These are phyloP conservation scores for Thalia dealbata DNA, from an alignment of 176 grass and related monocot genomes.

Conservation along the genomic window DNA sequence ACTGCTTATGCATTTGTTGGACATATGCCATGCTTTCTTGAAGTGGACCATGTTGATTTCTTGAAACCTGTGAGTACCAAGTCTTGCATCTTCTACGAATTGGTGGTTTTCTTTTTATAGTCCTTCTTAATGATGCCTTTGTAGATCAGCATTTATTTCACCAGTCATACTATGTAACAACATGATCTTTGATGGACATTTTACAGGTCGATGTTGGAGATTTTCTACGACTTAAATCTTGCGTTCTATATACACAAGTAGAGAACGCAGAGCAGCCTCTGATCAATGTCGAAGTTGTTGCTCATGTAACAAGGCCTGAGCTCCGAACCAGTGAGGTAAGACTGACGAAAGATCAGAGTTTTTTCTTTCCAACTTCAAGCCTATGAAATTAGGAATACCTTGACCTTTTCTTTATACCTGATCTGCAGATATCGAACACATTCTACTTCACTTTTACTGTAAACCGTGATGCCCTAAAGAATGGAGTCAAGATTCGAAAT, in stretches of 20 bases:
- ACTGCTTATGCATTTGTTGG: slow-evolving; percentile 93
- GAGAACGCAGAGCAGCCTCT: slow-evolving; percentile 67
- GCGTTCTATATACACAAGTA: slow-evolving; percentile 77
- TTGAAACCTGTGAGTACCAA: slow-evolving; percentile 70
- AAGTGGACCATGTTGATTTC: slow-evolving; percentile 97
- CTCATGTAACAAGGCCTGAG: slow-evolving; percentile 94
- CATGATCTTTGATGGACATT: slow-evolving; percentile 3
- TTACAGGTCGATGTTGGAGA: slow-evolving; percentile 88
- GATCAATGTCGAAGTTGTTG: slow-evolving; percentile 85
- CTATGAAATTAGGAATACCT: neutral
- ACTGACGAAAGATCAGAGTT: no score
- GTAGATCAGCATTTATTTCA: neutral
- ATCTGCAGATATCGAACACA: slow-evolving; percentile 67
- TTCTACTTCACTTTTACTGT: slow-evolving; percentile 96
- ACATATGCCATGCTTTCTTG: slow-evolving; percentile 74
- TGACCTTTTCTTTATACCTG: neutral
- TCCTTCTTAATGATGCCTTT: neutral
- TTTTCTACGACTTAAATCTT: slow-evolving; percentile 93
- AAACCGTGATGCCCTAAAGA: slow-evolving; percentile 41
- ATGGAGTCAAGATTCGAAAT: slow-evolving; percentile 63
- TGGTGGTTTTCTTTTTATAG: neutral
- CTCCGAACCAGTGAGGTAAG: slow-evolving; percentile 78
- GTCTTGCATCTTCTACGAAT: neutral
- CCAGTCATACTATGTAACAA: neutral
- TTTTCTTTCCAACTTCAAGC: neutral